These are phyloP conservation scores for Pythium biforme DNA, from an alignment of 352 stramenopile genomes.

Conservation along the genomic window DNA sequence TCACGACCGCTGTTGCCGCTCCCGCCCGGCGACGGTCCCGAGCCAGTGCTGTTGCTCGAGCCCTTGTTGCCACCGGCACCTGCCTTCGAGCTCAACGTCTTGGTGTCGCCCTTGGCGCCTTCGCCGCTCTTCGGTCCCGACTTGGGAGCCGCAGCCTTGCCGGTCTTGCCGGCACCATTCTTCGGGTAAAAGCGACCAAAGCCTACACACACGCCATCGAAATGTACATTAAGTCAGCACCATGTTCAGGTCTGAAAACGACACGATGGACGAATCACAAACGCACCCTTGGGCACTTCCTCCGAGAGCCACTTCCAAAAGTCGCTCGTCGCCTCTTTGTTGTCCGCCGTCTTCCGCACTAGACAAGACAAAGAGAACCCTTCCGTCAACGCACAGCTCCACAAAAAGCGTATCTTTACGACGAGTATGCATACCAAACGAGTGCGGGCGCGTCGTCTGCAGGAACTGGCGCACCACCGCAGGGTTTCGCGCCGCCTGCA, in stretches of 20 bases:
- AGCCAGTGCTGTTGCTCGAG: slow-evolving; percentile 25
- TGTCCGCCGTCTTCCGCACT: slow-evolving; percentile 44
- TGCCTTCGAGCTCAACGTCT: slow-evolving; percentile 73
- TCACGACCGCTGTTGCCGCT: slow-evolving; percentile 45
- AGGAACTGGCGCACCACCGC: slow-evolving; percentile 44
- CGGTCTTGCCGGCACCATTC: slow-evolving; percentile 39
- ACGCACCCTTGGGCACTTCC: slow-evolving; percentile 66
- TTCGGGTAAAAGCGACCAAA: slow-evolving; percentile 88
- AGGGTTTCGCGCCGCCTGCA: slow-evolving; percentile 37
- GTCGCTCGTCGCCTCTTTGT: slow-evolving; percentile 52
- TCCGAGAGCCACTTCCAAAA: slow-evolving; percentile 77
- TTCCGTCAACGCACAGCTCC: not conserved
- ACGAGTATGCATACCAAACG: slow-evolving; percentile 39
- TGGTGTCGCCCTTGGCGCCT: slow-evolving; percentile 47
- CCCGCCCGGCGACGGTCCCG: slow-evolving; percentile 32
- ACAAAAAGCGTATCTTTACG: slow-evolving; percentile 14
- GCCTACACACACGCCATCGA: slow-evolving; percentile 24
- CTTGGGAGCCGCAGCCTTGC: slow-evolving; percentile 54
- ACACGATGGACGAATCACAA: not conserved
- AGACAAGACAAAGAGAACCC: not conserved
- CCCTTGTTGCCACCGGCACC: slow-evolving; percentile 40
- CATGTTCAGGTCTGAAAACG: not conserved
- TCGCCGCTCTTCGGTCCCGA: slow-evolving; percentile 43
- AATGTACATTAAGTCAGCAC: not conserved
- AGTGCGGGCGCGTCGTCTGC: slow-evolving; percentile 53